Evolutionary conservation across 1,139 yeast genomes (phyloP), one percentile per base, ranked within the genome.

Genomic region (Blastobotrys proliferans): DNA sequence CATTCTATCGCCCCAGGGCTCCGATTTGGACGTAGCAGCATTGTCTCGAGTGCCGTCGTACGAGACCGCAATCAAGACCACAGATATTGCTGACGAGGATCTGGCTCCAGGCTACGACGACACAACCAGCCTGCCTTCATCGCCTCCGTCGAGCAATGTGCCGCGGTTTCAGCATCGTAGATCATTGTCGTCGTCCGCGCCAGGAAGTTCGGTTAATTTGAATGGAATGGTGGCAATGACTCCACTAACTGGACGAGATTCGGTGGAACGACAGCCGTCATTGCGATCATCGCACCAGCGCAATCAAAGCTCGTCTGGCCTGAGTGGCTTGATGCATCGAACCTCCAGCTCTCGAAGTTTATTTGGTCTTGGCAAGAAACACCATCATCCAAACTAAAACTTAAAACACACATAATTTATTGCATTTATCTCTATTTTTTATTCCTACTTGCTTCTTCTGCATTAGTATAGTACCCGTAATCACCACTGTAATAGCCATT

Each of bases 31-130:
- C 48, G 54, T 73, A 3, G 63, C 64, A 5, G 63, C 67, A 2
- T 59, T 88, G 51, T 78, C 82, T 13, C 67, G 77, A 45, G 95
- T 88, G 3, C 97, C 97, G 0, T 79, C 95, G 0, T 90, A 90
- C 62, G 74, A 74, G 8, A 81, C 86, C 35, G 97, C 97, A 2
- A 40, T 67, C 24, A 52, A 51, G 35, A 61, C 54, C 40, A 51
- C 48, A 35, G 58, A 51, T 14, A 41, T 51, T 13, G 13, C 26
- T 6, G 31, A 40, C 11, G 57, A 44, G 10, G 59, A 62, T 13
- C 44, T 56, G 34, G 66, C 67, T 6, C 67, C 67, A 4, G 54
- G 48, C 10, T 62, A 63, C 38, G 51, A 55, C 28, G 50, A 53
- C 26, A 43, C 40, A 14, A 20, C 31, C 11, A 18, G 22, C 22